Percentiles rank a stretch among this genome's conserved stretches.
These are phyloP conservation scores for Yamadazyma pseudoaaseri DNA, from an alignment of 1,139 yeast genomes.

Conservation along the genomic window DNA sequence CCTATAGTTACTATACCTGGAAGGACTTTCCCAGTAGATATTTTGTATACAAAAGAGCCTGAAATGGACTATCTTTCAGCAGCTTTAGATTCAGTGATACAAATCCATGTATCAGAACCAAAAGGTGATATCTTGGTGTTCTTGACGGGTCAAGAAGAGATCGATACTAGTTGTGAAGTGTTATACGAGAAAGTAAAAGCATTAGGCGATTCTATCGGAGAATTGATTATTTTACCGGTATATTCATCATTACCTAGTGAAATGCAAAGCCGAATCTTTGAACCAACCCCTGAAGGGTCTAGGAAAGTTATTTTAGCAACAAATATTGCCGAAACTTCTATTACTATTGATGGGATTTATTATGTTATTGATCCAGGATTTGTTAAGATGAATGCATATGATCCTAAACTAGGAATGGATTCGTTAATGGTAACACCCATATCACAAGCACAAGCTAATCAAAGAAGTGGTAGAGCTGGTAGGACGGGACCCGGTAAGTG, in stretches of 20 bases:
- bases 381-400: conserved; percentile 75
- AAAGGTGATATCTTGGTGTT: conserved; percentile 83
- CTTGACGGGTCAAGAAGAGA: conserved; percentile 89
- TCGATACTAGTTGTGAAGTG: conserved; percentile 84
- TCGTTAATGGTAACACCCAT: conserved; percentile 70
- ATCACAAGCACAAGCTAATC: conserved; percentile 81
- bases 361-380: conserved; percentile 83
- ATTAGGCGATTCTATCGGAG: conserved; percentile 62
- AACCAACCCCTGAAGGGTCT: conserved; percentile 68
- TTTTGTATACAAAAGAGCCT: conserved; percentile 73
- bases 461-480: conserved; percentile 83
- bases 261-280: conserved; percentile 69
- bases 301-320: conserved; percentile 78
- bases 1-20: conserved; percentile 88
- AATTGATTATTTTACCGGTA: conserved; percentile 80
- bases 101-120: conserved; percentile 76
- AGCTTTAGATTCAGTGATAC: conserved; percentile 75
- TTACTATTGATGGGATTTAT: conserved; percentile 75
- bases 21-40: conserved; percentile 84
- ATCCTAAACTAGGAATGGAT: conserved; percentile 76
- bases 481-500: conserved; percentile 86
- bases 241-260: conserved; percentile 79
- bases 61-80: conserved; percentile 85
- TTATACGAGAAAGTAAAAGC: conserved; percentile 64
- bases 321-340: conserved; percentile 79